Base-by-base conservation (phyloP, 768 basidiomycete genomes). In the Xerocomus potaroensis region DNA sequence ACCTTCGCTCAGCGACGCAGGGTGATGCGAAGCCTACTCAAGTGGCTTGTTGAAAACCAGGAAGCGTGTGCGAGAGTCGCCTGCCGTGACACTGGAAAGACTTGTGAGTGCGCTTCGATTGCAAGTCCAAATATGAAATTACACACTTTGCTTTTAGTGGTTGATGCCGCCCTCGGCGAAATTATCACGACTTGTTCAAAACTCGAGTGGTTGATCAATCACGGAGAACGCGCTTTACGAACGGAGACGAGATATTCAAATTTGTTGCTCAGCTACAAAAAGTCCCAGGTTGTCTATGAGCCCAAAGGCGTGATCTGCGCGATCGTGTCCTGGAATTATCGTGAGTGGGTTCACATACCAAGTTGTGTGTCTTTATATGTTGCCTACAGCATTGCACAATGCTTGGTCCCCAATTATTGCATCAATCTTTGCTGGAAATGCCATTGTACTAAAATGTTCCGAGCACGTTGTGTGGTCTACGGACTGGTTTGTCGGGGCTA, bases 311-410 rank as follows among this genome's bases (percentile, higher is more conserved):
- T 95, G 1, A 89, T 96, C 12, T 84, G 88, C 36, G 96, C 83
- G 3, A 85, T 95, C 48, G 92, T 97, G 4, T 94, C 91, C 0
- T 97, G 93, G 91, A 93, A 92, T 57, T 93, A 93, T 63, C 90
- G 91, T 92, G 59, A 40, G 78, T 56, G 9, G 21, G 26, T 65
- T 34, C n/a, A 24, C 16, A 18, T 8, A 26, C 12, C 11, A 10
- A 11, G 8, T 4, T 14, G 22, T 4, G 10, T 24, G 22, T 46
- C 38, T 43, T 39, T 37, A 47, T 16, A 52, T 43, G 26, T n/a
- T 10, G 26, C n/a, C 27, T 39, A 14, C 54, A 93, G 91, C 92
- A 27, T 69, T 97, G 47, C 95, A 98, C 66, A 98, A 98, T 61
- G 79, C 87, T 1, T 87, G 92, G 78, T 93, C 91, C 1, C 95